Conservation (phyloP, 495 filamentous ascomycete genomes). For the Staphylotrichum tortipilum region DNA sequence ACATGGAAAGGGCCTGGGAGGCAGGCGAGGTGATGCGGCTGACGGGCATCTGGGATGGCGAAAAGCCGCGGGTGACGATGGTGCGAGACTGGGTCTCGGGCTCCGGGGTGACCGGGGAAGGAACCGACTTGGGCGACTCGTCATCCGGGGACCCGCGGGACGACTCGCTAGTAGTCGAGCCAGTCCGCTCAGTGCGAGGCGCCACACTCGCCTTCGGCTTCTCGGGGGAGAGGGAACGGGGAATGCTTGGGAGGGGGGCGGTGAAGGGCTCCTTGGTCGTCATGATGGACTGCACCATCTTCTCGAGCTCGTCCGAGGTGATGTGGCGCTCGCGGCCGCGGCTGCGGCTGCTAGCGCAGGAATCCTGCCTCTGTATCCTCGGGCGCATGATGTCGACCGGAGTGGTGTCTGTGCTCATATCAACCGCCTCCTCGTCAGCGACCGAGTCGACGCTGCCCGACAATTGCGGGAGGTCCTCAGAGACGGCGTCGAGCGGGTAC, state of each 20-base stretch:
- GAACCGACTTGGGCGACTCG: conserved; percentile 23
- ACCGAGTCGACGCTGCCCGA: conserved; percentile 88
- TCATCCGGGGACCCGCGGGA: conserved; percentile 21
- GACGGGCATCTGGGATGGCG: conserved; percentile 64
- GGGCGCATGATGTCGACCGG: conserved; percentile 51
- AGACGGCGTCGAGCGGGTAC: conserved; percentile 10
- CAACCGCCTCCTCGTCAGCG: conserved; percentile 65
- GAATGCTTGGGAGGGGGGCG: conserved; percentile 47
- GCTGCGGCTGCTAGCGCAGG: conserved; percentile 49
- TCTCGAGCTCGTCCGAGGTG: conserved; percentile 74
- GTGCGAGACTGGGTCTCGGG: conserved; percentile 45
- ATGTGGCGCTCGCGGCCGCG: conserved; percentile 82
- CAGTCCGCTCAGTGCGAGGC: conserved; percentile 22
- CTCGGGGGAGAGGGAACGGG: conserved; percentile 8
- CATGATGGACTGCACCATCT: conserved; percentile 78
- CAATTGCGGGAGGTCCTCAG: conserved; percentile 65
- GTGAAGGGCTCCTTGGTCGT: conserved; percentile 65
- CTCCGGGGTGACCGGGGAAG: conserved; percentile 26
- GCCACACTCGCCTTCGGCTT: conserved; percentile 22
- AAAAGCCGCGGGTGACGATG: conserved; percentile 81
- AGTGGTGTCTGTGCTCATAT: conserved; percentile 51
- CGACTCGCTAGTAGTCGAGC: conserved; percentile 35
- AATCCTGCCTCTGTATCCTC: conserved; percentile 47
- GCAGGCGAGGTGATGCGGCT: conserved; percentile 32
- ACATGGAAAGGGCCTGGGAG: conserved; percentile 16